Conservation (phyloP, 495 filamentous ascomycete species). For the Talaromyces stipitatus region DNA sequence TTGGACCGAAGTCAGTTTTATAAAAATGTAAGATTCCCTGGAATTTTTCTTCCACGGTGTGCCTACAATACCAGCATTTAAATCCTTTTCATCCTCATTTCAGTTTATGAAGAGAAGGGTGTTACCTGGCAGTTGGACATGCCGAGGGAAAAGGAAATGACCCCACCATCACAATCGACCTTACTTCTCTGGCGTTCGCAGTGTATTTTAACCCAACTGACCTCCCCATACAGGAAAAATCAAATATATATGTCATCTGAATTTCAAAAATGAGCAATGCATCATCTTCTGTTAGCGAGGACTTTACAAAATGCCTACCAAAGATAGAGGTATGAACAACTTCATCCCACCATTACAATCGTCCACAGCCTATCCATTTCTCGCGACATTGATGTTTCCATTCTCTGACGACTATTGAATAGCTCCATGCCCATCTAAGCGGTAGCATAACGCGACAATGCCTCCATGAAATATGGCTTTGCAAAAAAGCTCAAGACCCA, state of each 20-base stretch:
- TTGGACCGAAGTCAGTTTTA: no score
- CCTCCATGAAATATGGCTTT: conserved; percentile 67
- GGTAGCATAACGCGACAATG: conserved; percentile 71
- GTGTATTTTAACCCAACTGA: no score
- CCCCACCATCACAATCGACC: background rate
- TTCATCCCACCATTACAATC: background rate
- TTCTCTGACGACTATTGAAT: background rate
- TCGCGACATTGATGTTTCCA: background rate
- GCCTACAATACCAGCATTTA: no score
- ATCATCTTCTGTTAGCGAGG: conserved; percentile 16
- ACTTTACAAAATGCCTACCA: conserved; percentile 28
- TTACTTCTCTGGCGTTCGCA: background rate
- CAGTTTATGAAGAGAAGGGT: background rate
- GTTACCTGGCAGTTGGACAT: background rate
- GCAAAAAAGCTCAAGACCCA: conserved; percentile 44
- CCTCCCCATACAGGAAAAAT: background rate
- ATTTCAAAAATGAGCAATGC: background rate
- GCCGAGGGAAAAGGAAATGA: background rate
- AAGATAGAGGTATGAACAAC: conserved; percentile 31
- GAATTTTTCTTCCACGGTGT: no score
- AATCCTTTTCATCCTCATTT: background rate
- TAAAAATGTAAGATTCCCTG: no score
- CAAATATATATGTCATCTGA: background rate
- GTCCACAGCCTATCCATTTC: background rate
- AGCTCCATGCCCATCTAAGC: conserved; percentile 80